Percentiles rank a stretch among this genome's conserved stretches.
Evolutionary conservation across 495 filamentous ascomycete species (phyloP).

Genomic region (Cercophora newfieldiana): DNA sequence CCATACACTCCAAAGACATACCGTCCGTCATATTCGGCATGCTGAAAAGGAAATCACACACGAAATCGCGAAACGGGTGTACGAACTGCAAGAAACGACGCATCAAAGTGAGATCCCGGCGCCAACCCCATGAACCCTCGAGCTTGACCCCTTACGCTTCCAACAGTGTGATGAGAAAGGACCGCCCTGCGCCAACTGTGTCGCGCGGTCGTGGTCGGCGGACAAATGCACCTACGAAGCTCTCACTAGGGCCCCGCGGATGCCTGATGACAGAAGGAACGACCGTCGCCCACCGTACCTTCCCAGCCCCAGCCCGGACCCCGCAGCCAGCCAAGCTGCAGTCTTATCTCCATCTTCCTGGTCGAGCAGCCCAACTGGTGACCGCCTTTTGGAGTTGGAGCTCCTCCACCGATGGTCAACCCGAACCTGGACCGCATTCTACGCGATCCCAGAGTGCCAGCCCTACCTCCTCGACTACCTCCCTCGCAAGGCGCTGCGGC

Average conservation of each 20-base stretch:
- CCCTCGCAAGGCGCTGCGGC: not conserved
- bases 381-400: conserved; percentile 14
- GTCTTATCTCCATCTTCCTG: not conserved
- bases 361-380: not conserved
- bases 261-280: not conserved
- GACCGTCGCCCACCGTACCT: not conserved
- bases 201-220: not conserved
- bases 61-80: conserved; percentile 11
- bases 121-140: not conserved
- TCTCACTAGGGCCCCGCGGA: not conserved
- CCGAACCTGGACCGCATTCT: conserved; percentile 4
- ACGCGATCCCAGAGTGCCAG: conserved; percentile 9
- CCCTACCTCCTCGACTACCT: conserved; percentile 11
- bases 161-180: conserved; percentile 14
- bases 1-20: not conserved
- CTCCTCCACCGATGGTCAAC: conserved; percentile 16
- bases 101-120: conserved; percentile 1
- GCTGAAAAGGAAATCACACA: conserved; percentile 14
- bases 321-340: not conserved
- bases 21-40: not conserved
- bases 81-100: conserved; percentile 9
- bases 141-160: not conserved
- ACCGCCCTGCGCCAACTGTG: conserved; percentile 10
- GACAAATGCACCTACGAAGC: not conserved
- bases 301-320: not conserved